phyloP scores from a whole-genome alignment of 257 asterid genomes.

The Misopates orontium region DNA sequence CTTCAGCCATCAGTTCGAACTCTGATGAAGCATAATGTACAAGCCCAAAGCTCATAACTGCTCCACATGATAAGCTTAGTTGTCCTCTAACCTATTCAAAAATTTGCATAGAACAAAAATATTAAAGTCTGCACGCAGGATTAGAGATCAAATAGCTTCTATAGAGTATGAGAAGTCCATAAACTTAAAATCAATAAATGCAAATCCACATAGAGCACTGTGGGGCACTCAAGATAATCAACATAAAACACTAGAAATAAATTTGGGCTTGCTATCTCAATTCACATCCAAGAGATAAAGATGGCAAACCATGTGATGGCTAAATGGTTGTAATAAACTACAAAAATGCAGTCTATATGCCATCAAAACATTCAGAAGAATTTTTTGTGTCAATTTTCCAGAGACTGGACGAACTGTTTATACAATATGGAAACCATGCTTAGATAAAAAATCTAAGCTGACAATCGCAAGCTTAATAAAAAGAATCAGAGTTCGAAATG shows the following conservation, averaged over 20 bases:
- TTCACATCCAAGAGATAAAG: too few species aligned
- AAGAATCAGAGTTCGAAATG: too few species aligned
- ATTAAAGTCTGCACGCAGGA: slow-evolving; percentile 17
- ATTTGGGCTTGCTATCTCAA: too few species aligned
- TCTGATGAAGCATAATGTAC: slow-evolving; percentile 65
- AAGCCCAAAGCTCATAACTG: slow-evolving; percentile 82
- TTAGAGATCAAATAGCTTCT: slow-evolving; percentile 14
- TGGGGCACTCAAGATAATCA: not conserved
- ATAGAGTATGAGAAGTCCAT: slow-evolving; percentile 21
- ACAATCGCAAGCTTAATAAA: too few species aligned
- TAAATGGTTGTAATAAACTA: too few species aligned
- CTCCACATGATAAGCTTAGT: slow-evolving; percentile 74
- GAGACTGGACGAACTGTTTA: too few species aligned
- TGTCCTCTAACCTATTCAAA: slow-evolving; percentile 77
- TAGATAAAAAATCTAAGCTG: too few species aligned
- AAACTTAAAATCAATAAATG: slow-evolving; percentile 6
- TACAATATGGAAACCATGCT: too few species aligned
- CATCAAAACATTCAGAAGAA: too few species aligned
- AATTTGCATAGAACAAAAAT: slow-evolving; percentile 1
- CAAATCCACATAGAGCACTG: slow-evolving; percentile 6
- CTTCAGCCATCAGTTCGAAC: slow-evolving; percentile 88
- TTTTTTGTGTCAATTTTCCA: too few species aligned
- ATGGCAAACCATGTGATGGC: too few species aligned
- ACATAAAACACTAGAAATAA: not conserved
- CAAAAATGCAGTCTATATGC: too few species aligned